Evolutionary conservation across 768 basidiomycete species (phyloP).

Genomic region (Rhizopogon vulgaris): DNA sequence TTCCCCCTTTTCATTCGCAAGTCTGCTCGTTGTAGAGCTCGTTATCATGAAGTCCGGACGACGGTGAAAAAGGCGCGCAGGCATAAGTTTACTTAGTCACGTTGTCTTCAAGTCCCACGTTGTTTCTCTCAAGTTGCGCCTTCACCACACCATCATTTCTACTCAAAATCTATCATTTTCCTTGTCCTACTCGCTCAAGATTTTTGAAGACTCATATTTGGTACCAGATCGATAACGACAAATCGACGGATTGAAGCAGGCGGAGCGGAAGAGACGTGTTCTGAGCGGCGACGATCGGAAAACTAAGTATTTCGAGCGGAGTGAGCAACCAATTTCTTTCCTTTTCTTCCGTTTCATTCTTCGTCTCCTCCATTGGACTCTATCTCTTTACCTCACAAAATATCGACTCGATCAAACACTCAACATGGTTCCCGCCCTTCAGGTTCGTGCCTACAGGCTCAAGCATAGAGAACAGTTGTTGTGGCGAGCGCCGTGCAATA

Average conservation of each 20-base stretch:
- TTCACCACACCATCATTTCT: constrained; percentile 19
- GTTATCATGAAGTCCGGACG: constrained; percentile 7
- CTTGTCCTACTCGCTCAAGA: constrained; percentile 2
- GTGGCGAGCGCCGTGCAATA: constrained; percentile 17
- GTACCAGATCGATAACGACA: constrained; percentile 7
- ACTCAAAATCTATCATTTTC: constrained; percentile 6
- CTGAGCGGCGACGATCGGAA: constrained; percentile 34
- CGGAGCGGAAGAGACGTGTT: constrained; percentile 16
- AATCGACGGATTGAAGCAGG: constrained; percentile 6
- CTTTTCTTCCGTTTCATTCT: neutral
- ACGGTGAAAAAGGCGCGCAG: constrained; percentile 15
- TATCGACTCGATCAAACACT: constrained; percentile 1
- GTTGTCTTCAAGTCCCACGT: constrained; percentile 27
- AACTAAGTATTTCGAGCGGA: constrained; percentile 31
- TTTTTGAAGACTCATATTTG: constrained; percentile 1
- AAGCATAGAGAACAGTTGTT: constrained; percentile 23
- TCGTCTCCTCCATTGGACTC: constrained; percentile 2
- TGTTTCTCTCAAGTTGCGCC: constrained; percentile 20
- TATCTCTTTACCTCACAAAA: constrained; percentile 1
- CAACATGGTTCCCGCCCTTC: constrained; percentile 15
- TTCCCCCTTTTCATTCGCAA: neutral
- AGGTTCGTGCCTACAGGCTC: constrained; percentile 24
- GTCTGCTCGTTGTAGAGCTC: constrained; percentile 14
- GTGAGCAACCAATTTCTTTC: constrained; percentile 19
- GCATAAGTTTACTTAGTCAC: neutral